Evolutionary conservation across 1,284 basidiomycete genomes (phyloP).

Genomic region (Malassezia globosa): DNA sequence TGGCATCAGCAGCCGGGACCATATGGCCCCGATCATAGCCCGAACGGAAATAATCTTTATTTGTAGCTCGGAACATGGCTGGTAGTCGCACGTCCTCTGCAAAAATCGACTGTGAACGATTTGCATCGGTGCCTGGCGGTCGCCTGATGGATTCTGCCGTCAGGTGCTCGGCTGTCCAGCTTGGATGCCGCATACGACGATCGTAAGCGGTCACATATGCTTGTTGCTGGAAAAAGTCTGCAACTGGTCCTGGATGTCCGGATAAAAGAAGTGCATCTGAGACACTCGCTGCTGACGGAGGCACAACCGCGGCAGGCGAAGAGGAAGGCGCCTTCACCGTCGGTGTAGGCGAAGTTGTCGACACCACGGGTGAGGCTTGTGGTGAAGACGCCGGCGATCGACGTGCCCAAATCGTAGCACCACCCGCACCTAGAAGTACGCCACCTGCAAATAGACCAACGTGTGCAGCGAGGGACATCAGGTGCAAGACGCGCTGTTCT

Average conservation of each 20-base stretch:
- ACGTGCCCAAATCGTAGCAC: slow-evolving; percentile 52
- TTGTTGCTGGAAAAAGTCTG: slow-evolving; percentile 65
- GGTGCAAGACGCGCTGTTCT: no score
- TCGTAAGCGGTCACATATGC: slow-evolving; percentile 86
- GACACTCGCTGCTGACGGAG: not conserved
- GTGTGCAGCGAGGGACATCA: slow-evolving; percentile 78
- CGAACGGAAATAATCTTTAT: slow-evolving; percentile 68
- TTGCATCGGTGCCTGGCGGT: slow-evolving; percentile 48
- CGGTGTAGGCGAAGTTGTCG: not conserved
- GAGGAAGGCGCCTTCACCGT: slow-evolving; percentile 32
- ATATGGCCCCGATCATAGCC: slow-evolving; percentile 89
- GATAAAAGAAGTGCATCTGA: slow-evolving; percentile 12
- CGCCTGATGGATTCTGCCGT: slow-evolving; percentile 56
- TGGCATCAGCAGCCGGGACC: slow-evolving; percentile 92
- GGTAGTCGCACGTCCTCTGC: slow-evolving; percentile 73
- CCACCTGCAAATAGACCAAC: slow-evolving; percentile 64
- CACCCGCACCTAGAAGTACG: slow-evolving; percentile 64
- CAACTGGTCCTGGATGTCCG: slow-evolving; percentile 59
- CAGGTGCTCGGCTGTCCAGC: slow-evolving; percentile 90
- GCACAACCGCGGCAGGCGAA: not conserved
- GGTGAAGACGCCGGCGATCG: slow-evolving; percentile 54
- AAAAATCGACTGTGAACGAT: slow-evolving; percentile 59
- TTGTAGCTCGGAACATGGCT: slow-evolving; percentile 64
- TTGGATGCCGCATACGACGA: slow-evolving; percentile 73
- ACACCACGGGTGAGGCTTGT: no score